These are phyloP conservation scores for Guyanaporus albipodus DNA, from an alignment of 768 basidiomycete species.

Conservation along the genomic window DNA sequence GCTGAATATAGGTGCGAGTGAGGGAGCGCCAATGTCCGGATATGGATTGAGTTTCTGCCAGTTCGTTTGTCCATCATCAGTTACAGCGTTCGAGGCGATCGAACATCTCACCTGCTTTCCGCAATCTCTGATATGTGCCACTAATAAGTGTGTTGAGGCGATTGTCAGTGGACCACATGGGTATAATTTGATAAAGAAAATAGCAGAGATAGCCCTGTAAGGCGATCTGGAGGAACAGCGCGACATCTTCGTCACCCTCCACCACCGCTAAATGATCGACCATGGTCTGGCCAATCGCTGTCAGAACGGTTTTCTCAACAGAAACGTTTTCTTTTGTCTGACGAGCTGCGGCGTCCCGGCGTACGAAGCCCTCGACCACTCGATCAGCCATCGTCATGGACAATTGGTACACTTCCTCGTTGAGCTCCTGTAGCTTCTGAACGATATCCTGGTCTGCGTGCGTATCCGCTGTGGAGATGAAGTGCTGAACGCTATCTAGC, in stretches of 20 bases:
- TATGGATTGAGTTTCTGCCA: slow-evolving; percentile 2
- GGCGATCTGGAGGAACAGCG: slow-evolving; percentile 3
- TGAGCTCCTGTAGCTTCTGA: slow-evolving; percentile 2
- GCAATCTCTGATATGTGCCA: background rate
- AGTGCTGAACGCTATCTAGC: background rate
- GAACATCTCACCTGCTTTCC: slow-evolving; percentile 1
- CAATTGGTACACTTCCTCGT: slow-evolving; percentile 2
- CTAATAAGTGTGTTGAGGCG: background rate
- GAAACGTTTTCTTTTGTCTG: background rate
- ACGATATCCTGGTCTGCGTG: slow-evolving; percentile 1
- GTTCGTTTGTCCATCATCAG: background rate
- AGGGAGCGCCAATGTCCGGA: slow-evolving; percentile 10
- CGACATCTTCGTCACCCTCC: background rate
- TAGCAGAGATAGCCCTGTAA: slow-evolving; percentile 5
- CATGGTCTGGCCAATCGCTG: background rate
- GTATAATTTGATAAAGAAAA: background rate
- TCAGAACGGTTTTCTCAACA: background rate
- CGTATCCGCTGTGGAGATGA: slow-evolving; percentile 1
- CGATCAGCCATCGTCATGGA: background rate
- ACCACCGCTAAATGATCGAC: background rate
- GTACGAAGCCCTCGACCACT: background rate
- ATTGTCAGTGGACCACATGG: slow-evolving; percentile 6
- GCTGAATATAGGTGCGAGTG: background rate
- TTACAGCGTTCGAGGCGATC: background rate
- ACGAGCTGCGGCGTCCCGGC: background rate